Evolutionary conservation across 2,329 filamentous ascomycete species (phyloP), one percentile per base, ranked within the genome.

Genomic region (Ceratocystis papillata): DNA sequence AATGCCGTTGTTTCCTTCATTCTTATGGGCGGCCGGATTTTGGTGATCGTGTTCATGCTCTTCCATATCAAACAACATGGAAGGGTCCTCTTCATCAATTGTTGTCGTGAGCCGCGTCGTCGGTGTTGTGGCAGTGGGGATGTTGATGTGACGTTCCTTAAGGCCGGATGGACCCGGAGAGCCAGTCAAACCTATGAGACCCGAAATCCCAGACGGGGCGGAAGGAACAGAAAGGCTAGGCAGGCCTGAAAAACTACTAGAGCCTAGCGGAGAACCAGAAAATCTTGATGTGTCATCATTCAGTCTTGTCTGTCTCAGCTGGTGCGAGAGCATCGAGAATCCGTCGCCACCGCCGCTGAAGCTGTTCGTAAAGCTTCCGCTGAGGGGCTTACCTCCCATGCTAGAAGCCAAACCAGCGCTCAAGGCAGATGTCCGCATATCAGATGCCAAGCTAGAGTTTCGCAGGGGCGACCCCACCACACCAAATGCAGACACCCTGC

Each of bases 381-480:
- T 59, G 8, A 65, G 41, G 20, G 63, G 59, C 48, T 65, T 65
- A 6, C 63, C 57, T 6, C 55, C 55, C 33, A 64, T 46, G 7
- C 66, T 64, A 45, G 45, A 66, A 12, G 59, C 53, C 17, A 45
- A 22, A 17, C 22, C 65, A n/a, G 46, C 62, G 33, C 48, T 66
- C 17, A 62, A 46, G 7, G 53, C 45, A 10, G 60, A 62, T 22
- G 41, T 59, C 20, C 57, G 65, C 41, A 65, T 55, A 2, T 80
- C 81, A 57, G 80, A 78, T 46, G 82, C 82, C 7, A 87, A 77
- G 57, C 81, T 80, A 7, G 84, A 86, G 72, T 85, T 86, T 20
- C 84, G 81, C 67, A 87, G 76, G 17, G 84, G 84, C 69, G 83
- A 86, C 22, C 84, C 84, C 45, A 87, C 84, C 69, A 87, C 84